phyloP scores from a whole-genome alignment of 176 grass and related monocot genomes.

The Rhynchospora breviuscula region DNA sequence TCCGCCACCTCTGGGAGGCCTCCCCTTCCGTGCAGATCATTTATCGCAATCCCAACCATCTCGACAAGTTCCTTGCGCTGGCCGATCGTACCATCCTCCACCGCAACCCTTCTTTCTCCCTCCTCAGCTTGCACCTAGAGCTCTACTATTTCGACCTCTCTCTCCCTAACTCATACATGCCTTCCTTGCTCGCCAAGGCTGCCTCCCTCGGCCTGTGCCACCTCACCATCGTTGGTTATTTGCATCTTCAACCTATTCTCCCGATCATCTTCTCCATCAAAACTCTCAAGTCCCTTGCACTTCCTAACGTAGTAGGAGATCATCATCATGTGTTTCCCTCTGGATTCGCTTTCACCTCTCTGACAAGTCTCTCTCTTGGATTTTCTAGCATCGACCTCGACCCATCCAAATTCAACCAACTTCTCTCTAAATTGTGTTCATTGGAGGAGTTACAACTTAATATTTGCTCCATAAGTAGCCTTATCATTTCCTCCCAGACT shows the following conservation, averaged over 20 bases:
- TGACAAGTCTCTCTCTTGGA: background rate
- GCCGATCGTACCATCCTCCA: background rate
- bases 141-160: background rate
- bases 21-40: background rate
- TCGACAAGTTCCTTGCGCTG: background rate
- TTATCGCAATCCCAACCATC: background rate
- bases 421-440: background rate
- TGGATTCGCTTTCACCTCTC: background rate
- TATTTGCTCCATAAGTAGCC: background rate
- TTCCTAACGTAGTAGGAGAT: background rate
- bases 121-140: background rate
- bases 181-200: background rate
- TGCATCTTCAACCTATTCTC: background rate
- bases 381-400: background rate
- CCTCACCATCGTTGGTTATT: background rate
- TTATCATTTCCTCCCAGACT: background rate
- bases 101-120: background rate
- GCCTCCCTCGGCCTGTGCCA: background rate
- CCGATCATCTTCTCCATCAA: background rate
- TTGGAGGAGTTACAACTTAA: background rate
- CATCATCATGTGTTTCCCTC: background rate
- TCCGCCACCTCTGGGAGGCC: background rate
- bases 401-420: background rate
- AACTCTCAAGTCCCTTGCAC: background rate
- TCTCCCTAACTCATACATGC: no score